These are phyloP conservation scores for Claviceps cyperi DNA, from an alignment of 2,329 filamentous ascomycete species.

Conservation along the genomic window DNA sequence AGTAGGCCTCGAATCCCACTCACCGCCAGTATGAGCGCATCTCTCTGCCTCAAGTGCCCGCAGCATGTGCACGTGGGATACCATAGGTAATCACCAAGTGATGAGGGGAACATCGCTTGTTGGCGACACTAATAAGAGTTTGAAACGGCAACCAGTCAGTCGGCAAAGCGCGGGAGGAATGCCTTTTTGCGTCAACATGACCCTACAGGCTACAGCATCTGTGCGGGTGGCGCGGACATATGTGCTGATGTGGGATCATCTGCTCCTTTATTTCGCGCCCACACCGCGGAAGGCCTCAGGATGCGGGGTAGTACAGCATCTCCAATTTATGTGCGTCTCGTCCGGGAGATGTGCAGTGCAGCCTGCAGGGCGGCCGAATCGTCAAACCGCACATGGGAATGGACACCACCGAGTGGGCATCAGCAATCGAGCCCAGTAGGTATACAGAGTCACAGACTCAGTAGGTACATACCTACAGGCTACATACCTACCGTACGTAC, in stretches of 20 bases:
- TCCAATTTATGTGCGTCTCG: not conserved
- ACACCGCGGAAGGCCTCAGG: constrained; percentile 4
- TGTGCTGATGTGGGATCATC: constrained; percentile 2
- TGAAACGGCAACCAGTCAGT: not conserved
- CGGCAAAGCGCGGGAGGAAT: not conserved
- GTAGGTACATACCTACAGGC: no score
- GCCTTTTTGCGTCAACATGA: not conserved
- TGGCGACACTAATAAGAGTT: not conserved
- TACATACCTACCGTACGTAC: no score
- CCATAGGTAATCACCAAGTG: no score
- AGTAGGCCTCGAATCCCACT: not conserved
- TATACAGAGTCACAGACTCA: no score
- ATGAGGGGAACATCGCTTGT: no score
- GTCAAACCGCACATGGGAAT: no score
- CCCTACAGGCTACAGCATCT: not conserved
- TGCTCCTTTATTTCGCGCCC: constrained; percentile 3
- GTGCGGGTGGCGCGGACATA: not conserved
- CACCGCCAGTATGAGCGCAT: not conserved
- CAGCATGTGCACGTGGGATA: no score
- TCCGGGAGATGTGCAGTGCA: no score
- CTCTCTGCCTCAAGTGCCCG: no score
- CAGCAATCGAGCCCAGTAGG: no score
- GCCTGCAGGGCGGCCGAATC: no score
- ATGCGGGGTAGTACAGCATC: constrained; percentile 6
- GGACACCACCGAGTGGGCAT: no score